These are phyloP conservation scores for Coniferiporia sulphurascens DNA, from an alignment of 1,284 basidiomycete genomes.

Conservation along the genomic window DNA sequence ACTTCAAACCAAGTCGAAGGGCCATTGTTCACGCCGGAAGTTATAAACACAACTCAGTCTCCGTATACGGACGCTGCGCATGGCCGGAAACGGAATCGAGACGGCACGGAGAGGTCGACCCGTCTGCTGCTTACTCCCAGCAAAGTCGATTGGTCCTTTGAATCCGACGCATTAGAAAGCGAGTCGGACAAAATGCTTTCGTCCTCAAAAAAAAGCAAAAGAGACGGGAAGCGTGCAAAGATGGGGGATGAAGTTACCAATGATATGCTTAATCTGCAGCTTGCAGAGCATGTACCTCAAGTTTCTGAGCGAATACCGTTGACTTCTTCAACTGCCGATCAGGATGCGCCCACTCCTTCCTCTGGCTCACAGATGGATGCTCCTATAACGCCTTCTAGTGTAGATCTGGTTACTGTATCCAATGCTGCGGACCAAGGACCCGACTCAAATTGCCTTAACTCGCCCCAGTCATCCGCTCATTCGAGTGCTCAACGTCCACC, in stretches of 20 bases:
- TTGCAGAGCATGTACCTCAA: slow-evolving; percentile 12
- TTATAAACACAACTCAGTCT: neutral
- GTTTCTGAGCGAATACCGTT: slow-evolving; percentile 11
- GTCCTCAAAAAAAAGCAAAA: neutral
- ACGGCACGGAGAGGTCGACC: neutral
- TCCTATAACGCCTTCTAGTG: neutral
- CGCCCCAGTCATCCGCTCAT: neutral
- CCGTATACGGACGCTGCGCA: neutral
- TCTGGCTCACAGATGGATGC: neutral
- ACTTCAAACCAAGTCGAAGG: neutral
- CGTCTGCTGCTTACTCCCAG: slow-evolving; percentile 8
- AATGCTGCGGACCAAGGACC: neutral
- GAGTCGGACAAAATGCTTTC: slow-evolving; percentile 7
- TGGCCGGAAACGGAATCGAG: slow-evolving; percentile 8
- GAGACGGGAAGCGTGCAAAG: slow-evolving; percentile 14
- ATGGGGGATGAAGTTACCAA: neutral
- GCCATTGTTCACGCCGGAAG: neutral
- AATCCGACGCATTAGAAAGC: slow-evolving; percentile 6
- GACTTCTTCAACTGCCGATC: slow-evolving; percentile 3
- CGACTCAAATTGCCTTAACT: neutral
- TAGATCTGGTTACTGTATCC: neutral
- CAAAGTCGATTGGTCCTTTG: slow-evolving; percentile 3
- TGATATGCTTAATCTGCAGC: neutral
- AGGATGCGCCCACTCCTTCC: neutral
- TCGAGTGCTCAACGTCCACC: slow-evolving; percentile 13